These are phyloP conservation scores for Dipodascopsis tothii DNA, from an alignment of 805 yeast genomes.

Conservation along the genomic window DNA sequence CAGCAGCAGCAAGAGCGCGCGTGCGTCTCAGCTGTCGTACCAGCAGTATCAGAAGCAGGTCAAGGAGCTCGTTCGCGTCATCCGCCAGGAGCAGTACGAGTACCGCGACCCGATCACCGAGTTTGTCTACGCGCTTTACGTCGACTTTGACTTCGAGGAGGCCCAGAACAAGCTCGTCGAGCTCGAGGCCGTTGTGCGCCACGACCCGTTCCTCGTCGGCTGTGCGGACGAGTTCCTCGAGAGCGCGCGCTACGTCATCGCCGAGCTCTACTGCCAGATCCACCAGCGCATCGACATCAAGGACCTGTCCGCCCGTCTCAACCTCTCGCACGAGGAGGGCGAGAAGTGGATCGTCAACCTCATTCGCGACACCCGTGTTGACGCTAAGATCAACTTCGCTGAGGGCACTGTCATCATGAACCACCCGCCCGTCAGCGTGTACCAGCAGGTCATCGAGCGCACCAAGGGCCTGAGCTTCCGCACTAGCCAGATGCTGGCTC, in stretches of 20 bases:
- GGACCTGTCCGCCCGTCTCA: conserved; percentile 40
- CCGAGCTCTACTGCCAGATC: conserved; percentile 49
- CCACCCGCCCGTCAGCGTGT: conserved; percentile 47
- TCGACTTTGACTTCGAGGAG: conserved; percentile 51
- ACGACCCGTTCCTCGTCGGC: conserved; percentile 51
- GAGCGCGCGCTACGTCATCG: conserved; percentile 44
- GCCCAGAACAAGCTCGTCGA: conserved; percentile 44
- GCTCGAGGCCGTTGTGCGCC: conserved; percentile 41
- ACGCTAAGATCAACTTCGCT: conserved; percentile 48
- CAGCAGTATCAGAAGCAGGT: conserved; percentile 45
- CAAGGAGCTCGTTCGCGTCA: conserved; percentile 50
- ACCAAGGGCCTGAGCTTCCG: conserved; percentile 59
- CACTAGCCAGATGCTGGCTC: conserved; percentile 49
- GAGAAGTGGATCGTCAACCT: conserved; percentile 47
- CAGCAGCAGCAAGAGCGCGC: conserved; percentile 28
- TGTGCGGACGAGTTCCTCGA: conserved; percentile 38
- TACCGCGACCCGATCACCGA: conserved; percentile 57
- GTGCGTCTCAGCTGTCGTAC: conserved; percentile 8
- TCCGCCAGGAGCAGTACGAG: conserved; percentile 57
- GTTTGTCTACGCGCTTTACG: conserved; percentile 48
- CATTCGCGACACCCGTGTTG: conserved; percentile 44
- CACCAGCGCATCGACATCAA: conserved; percentile 44
- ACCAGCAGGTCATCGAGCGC: conserved; percentile 62
- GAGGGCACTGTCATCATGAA: conserved; percentile 48
- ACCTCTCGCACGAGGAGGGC: conserved; percentile 41